phyloP scores from a whole-genome alignment of 306 rosid species.

The Prunus fruticosa region DNA sequence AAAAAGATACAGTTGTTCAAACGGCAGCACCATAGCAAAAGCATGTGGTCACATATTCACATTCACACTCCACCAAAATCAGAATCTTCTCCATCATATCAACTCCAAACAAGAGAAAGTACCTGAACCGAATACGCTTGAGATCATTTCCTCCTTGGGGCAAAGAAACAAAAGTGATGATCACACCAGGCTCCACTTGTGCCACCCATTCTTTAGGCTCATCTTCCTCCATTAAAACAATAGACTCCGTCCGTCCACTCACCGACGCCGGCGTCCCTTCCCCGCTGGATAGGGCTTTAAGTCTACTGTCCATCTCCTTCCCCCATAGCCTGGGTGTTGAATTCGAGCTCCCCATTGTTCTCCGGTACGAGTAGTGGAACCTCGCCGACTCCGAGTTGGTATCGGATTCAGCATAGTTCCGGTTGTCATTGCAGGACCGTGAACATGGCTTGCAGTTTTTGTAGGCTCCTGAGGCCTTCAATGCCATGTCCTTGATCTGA shows the following conservation, averaged over 20 bases:
- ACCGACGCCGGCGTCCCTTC: slow-evolving; percentile 94
- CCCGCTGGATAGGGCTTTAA: slow-evolving; percentile 87
- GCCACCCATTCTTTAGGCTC: slow-evolving; percentile 97
- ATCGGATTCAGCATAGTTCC: slow-evolving; percentile 68
- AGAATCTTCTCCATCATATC: slow-evolving; percentile 30
- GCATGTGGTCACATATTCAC: slow-evolving; percentile 40
- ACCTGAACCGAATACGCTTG: slow-evolving; percentile 96
- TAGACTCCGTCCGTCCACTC: slow-evolving; percentile 74
- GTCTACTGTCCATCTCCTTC: slow-evolving; percentile 71
- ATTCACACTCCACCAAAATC: slow-evolving; percentile 8
- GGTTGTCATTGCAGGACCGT: slow-evolving; percentile 52
- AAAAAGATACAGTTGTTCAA: slow-evolving; percentile 33
- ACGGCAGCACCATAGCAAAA: background rate
- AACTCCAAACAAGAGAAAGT: slow-evolving; percentile 28
- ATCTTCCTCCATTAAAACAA: slow-evolving; percentile 88
- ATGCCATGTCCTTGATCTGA: slow-evolving; percentile 97
- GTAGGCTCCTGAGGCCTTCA: slow-evolving; percentile 95
- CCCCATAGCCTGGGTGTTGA: slow-evolving; percentile 92
- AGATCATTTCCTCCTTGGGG: slow-evolving; percentile 95
- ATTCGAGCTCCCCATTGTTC: slow-evolving; percentile 70
- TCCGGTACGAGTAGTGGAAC: slow-evolving; percentile 66
- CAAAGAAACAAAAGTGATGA: slow-evolving; percentile 89
- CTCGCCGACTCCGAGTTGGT: slow-evolving; percentile 75
- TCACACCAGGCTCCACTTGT: slow-evolving; percentile 98
- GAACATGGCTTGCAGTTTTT: slow-evolving; percentile 93